phyloP scores from a whole-genome alignment of 345 rosid species.

The Aquilaria yunnanensis region DNA sequence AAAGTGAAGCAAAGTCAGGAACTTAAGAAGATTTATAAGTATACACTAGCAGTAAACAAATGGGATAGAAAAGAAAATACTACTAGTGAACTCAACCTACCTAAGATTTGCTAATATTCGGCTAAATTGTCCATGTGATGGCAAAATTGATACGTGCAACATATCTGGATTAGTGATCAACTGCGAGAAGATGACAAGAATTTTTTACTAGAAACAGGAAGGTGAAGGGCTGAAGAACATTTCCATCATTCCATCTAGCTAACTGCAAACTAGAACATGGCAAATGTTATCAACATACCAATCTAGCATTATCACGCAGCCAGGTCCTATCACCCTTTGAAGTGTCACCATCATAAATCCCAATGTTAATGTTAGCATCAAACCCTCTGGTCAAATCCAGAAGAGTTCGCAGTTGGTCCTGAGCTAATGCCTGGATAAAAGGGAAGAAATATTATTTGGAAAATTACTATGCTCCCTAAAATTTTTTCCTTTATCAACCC shows the following conservation, averaged over 20 bases:
- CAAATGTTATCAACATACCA: conserved; percentile 40
- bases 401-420: conserved; percentile 85
- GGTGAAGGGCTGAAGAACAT: conserved; percentile 5
- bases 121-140: conserved; percentile 63
- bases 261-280: not conserved
- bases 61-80: not conserved
- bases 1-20: conserved; percentile 8
- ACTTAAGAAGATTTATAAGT: not conserved
- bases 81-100: conserved; percentile 29
- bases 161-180: conserved; percentile 98
- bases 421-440: conserved; percentile 79
- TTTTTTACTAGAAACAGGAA: conserved; percentile 17
- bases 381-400: conserved; percentile 39
- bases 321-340: conserved; percentile 51
- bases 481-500: not conserved
- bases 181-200: conserved; percentile 33
- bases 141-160: conserved; percentile 86
- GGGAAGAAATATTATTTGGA: conserved; percentile 10
- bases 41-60: not conserved
- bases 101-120: conserved; percentile 78
- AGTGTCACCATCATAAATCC: conserved; percentile 96
- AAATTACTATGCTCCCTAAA: not conserved
- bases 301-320: conserved; percentile 68
- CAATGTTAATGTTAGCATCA: conserved; percentile 45
- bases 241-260: conserved; percentile 11